These are phyloP conservation scores for Saccharomycopsis crataegensis DNA, from an alignment of 1,139 yeast species.

Conservation along the genomic window DNA sequence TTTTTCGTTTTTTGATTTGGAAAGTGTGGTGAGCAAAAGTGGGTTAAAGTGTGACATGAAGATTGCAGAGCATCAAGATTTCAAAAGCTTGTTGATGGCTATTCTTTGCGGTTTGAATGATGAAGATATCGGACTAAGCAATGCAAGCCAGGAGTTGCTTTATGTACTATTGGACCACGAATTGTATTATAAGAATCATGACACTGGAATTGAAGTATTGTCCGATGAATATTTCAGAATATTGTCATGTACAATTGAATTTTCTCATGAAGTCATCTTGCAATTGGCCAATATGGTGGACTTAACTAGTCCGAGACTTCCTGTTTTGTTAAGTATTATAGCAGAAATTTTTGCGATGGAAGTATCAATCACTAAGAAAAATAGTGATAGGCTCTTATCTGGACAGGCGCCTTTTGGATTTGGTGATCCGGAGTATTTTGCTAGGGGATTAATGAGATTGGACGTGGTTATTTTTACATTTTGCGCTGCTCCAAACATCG, in stretches of 20 bases:
- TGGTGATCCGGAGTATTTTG: background rate
- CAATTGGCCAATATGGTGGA: background rate
- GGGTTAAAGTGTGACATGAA: background rate
- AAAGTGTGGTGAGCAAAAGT: no score
- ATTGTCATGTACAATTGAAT: background rate
- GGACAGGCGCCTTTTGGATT: background rate
- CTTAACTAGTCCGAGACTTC: background rate
- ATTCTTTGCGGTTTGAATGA: slow-evolving; percentile 9
- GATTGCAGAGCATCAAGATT: background rate
- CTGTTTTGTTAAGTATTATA: background rate
- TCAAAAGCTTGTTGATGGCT: background rate
- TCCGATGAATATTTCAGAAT: background rate
- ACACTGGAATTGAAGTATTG: background rate
- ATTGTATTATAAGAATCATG: background rate
- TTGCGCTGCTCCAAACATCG: slow-evolving; percentile 2
- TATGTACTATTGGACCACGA: background rate
- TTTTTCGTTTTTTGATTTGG: background rate
- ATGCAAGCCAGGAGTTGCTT: background rate
- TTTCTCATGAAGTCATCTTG: slow-evolving; percentile 1
- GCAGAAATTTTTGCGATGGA: background rate
- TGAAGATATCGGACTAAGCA: background rate
- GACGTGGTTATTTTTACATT: slow-evolving; percentile 2
- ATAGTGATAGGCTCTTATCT: background rate
- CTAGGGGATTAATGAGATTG: background rate
- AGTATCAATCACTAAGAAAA: background rate